Evolutionary conservation across 1,139 yeast genomes (phyloP).

Genomic region (Blastobotrys arbuscula): DNA sequence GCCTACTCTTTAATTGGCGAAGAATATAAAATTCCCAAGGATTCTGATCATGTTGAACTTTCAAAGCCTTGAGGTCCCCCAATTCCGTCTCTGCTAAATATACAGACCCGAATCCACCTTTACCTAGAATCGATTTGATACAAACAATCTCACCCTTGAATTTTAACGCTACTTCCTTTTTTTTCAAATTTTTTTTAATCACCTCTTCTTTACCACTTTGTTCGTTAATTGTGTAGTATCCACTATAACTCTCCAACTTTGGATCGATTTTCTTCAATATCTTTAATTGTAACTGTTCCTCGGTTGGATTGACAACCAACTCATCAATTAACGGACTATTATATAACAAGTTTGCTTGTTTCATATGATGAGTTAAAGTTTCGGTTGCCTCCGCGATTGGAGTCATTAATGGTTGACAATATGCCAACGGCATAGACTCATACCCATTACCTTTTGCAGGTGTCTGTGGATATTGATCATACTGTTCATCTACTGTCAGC

Average conservation of each 20-base stretch:
- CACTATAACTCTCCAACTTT: constrained; percentile 24
- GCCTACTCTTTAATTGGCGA: constrained; percentile 21
- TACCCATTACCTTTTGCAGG: constrained; percentile 8
- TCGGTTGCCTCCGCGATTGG: constrained; percentile 34
- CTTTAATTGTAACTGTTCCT: constrained; percentile 27
- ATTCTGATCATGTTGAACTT: constrained; percentile 64
- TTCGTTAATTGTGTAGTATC: constrained; percentile 31
- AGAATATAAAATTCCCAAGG: constrained; percentile 82
- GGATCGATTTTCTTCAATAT: constrained; percentile 28
- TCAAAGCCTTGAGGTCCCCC: constrained; percentile 52
- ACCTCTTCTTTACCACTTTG: constrained; percentile 21
- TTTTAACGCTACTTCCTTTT: constrained; percentile 2
- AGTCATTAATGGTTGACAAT: constrained; percentile 26
- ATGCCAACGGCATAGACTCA: not conserved
- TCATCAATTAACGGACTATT: constrained; percentile 10
- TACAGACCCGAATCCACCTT: constrained; percentile 77
- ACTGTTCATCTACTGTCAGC: constrained; percentile 18
- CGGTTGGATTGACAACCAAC: constrained; percentile 30
- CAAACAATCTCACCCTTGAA: constrained; percentile 35
- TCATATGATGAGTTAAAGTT: constrained; percentile 12
- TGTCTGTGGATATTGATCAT: constrained; percentile 11
- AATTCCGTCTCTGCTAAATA: constrained; percentile 63
- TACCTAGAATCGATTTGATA: constrained; percentile 60
- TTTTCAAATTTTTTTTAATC: constrained; percentile 13
- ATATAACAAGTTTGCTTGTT: constrained; percentile 5